These are phyloP conservation scores for Hsuehochloa calcarea DNA, from an alignment of 176 grass and related monocot genomes.

Conservation along the genomic window DNA sequence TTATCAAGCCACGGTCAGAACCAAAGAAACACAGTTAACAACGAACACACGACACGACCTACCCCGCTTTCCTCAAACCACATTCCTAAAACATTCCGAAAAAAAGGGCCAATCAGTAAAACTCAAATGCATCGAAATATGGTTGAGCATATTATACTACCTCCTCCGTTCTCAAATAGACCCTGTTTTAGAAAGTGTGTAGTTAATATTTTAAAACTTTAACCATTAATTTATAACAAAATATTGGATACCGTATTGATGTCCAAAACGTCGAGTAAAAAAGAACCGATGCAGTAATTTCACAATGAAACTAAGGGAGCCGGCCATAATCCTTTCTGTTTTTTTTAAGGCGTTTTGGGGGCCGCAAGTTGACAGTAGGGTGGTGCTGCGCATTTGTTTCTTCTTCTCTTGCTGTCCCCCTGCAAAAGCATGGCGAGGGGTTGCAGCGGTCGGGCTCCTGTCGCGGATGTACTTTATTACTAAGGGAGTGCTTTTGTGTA, in stretches of 20 bases:
- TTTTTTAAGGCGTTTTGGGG: background rate
- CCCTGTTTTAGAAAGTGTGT: too few relatives aligned
- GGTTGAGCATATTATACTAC: background rate
- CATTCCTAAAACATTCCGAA: too few relatives aligned
- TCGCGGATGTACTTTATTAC: background rate
- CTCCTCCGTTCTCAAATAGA: too few relatives aligned
- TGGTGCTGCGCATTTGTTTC: background rate
- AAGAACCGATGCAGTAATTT: background rate
- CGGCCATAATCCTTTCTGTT: background rate
- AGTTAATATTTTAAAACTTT: too few relatives aligned
- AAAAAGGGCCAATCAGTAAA: background rate
- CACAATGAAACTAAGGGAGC: too few relatives aligned
- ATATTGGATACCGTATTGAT: too few relatives aligned
- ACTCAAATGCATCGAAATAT: background rate
- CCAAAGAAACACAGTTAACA: background rate
- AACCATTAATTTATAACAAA: too few relatives aligned
- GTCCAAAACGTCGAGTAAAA: too few relatives aligned
- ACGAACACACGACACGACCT: background rate
- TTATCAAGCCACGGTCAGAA: background rate
- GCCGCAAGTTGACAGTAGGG: background rate
- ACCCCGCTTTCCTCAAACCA: background rate
- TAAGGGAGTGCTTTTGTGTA: background rate
- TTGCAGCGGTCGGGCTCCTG: slow-evolving; percentile 34
- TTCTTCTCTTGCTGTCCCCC: slow-evolving; percentile 36
- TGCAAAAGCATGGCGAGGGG: slow-evolving; percentile 29